Evolutionary conservation across 1,284 basidiomycete genomes (phyloP).

Genomic region (Neotropicomus parvogracilis): DNA sequence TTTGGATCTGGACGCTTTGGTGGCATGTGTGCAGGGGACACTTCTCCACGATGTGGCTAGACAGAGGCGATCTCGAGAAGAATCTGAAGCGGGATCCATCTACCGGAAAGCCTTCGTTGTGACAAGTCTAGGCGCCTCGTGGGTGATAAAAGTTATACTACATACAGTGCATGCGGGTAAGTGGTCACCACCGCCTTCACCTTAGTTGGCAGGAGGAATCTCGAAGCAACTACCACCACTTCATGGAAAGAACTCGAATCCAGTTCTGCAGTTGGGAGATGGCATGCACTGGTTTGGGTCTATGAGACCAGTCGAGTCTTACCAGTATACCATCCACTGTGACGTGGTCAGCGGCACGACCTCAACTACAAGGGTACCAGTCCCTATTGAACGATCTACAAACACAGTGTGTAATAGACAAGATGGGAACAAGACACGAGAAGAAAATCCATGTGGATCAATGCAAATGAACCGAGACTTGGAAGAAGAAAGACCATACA

Average conservation of each 20-base stretch:
- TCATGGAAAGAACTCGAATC: too few relatives aligned
- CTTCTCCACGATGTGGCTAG: constrained; percentile 10
- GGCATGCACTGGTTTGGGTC: background rate
- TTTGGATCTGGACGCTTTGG: too few relatives aligned
- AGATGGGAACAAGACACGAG: constrained; percentile 8
- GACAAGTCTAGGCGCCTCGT: too few relatives aligned
- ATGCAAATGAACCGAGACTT: constrained; percentile 21
- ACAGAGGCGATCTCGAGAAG: constrained; percentile 3
- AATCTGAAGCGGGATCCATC: background rate
- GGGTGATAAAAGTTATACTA: too few relatives aligned
- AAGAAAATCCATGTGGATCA: constrained; percentile 22
- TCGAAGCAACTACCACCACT: too few relatives aligned
- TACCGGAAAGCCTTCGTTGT: background rate
- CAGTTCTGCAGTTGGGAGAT: too few relatives aligned
- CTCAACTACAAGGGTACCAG: constrained; percentile 21
- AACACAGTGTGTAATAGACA: constrained; percentile 14
- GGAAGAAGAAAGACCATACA: constrained; percentile 1
- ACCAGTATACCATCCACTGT: background rate
- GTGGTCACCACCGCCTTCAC: too few relatives aligned
- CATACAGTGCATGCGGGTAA: too few relatives aligned
- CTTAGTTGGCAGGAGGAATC: background rate
- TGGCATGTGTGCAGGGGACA: background rate
- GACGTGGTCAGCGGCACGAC: background rate
- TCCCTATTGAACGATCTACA: constrained; percentile 25
- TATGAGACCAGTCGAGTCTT: too few relatives aligned